Base-by-base conservation (phyloP, 306 rosid species). In the Cicer cuneatum region DNA sequence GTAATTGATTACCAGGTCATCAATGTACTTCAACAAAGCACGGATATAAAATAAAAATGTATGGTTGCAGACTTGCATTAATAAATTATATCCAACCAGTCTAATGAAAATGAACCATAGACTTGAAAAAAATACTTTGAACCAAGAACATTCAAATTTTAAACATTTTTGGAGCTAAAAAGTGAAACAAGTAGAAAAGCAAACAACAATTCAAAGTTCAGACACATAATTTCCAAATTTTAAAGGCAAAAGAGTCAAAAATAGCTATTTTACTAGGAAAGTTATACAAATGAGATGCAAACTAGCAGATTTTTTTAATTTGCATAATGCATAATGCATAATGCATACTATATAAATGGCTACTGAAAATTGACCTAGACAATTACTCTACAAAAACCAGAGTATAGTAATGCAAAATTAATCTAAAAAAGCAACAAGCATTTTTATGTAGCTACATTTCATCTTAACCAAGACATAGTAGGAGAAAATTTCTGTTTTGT, bases 21-120 rank as follows among this genome's bases (percentile, higher is more conserved):
- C 39, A 71, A 71, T 40, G 14, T 10, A 47, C 58, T 13, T 71
- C 42, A 76, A 8, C 43, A 72, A 66, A 12, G 52, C 52, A 38
- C 37, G 3, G 49, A 84, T 72, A 35, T 8, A 60, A 72, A 9
- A 58, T 21, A 15, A 46, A 43, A 43, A 74, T 13, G 29, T 4
- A 71, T 5, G 15, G 13, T 19, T 66, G 64, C 69, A 60, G 40
- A 29, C 35, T 29, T 29, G 35, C 5, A 29, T 5, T 3, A 41
- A 70, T 33, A 21, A 29, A 47, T 8, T 0, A 57, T 33, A 18
- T 48, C 11, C 18, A 1, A 59, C 51, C 11, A 58, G 24, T 37
- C 37, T 10, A 79, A 21, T 43, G 48, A 60, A 29, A 52, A 61
- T 9, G 43, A 49, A 49, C 6, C 7, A 16, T 4, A 49, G 69